These are phyloP conservation scores for Penicillium sp. DNA, from an alignment of 2,329 filamentous ascomycete species.

Conservation along the genomic window DNA sequence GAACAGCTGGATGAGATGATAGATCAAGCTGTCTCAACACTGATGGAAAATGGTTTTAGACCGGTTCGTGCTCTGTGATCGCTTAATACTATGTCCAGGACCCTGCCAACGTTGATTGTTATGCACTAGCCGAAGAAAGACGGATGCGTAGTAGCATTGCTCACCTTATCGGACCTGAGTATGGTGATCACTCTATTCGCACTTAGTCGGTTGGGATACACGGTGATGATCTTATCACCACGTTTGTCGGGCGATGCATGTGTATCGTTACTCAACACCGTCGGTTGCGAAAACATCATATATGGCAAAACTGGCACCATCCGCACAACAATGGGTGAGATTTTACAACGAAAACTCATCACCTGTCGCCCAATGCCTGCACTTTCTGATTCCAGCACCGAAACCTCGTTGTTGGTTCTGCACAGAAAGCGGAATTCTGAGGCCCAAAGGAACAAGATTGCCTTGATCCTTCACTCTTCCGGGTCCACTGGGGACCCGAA, in stretches of 20 bases:
- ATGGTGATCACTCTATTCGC: constrained; percentile 48
- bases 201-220: constrained; percentile 47
- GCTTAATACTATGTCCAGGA: not conserved
- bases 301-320: constrained; percentile 38
- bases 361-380: constrained; percentile 26
- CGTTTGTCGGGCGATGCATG: constrained; percentile 44
- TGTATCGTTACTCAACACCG: constrained; percentile 40
- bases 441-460: constrained; percentile 31
- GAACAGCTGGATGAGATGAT: constrained; percentile 36
- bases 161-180: constrained; percentile 43
- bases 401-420: constrained; percentile 19
- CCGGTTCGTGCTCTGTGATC: constrained; percentile 5
- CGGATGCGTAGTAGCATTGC: constrained; percentile 36
- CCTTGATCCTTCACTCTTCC: constrained; percentile 50
- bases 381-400: constrained; percentile 1
- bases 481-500: constrained; percentile 52
- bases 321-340: constrained; percentile 31
- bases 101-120: not conserved
- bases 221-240: constrained; percentile 45
- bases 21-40: constrained; percentile 35
- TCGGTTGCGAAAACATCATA: constrained; percentile 37
- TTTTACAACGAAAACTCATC: constrained; percentile 25
- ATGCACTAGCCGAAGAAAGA: constrained; percentile 17
- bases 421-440: constrained; percentile 23
- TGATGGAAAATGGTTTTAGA: constrained; percentile 35